Conservation (phyloP, 495 filamentous ascomycete genomes). For the Tuber microsphaerosporum region DNA sequence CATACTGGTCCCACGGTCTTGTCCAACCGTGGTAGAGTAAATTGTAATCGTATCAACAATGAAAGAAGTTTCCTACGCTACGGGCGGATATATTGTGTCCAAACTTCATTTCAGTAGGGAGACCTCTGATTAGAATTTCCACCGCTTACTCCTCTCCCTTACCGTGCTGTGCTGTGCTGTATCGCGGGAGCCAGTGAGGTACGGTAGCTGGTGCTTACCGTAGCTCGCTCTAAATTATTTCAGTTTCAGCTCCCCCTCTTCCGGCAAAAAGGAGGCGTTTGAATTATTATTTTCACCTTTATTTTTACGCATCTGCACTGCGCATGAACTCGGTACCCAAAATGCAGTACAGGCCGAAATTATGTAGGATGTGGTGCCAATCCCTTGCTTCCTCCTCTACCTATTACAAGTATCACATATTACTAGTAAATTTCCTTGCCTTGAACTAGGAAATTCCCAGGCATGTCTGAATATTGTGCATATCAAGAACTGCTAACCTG, state of each 20-base stretch:
- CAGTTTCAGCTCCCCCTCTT: background rate
- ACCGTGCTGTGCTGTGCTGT: background rate
- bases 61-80: background rate
- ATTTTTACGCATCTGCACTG: background rate
- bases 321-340: background rate
- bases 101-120: background rate
- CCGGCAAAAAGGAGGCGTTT: background rate
- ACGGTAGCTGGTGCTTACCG: background rate
- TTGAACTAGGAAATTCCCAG: background rate
- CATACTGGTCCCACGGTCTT: background rate
- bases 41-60: too few relatives aligned
- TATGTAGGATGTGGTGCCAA: background rate
- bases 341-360: background rate
- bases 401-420: background rate
- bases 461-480: background rate
- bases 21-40: background rate
- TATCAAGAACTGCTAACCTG: background rate
- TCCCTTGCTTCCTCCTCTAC: background rate
- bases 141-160: background rate
- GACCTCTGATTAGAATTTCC: background rate
- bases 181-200: background rate
- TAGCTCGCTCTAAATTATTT: background rate
- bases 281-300: background rate
- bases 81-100: background rate
- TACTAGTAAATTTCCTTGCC: too few relatives aligned